phyloP scores from a whole-genome alignment of 345 rosid species.

The Pistacia integerrima region DNA sequence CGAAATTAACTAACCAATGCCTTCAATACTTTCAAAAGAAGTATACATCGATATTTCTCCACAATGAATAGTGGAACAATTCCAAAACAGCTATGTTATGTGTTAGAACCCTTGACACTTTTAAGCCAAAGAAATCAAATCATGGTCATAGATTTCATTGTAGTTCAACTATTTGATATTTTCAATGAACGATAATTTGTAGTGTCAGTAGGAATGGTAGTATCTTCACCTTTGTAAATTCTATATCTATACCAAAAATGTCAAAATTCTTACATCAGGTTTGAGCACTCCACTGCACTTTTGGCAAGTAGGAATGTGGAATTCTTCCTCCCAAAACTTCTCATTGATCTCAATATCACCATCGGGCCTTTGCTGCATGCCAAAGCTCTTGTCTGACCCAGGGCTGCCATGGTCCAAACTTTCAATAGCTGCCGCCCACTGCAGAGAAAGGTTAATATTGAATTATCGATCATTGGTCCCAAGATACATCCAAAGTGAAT shows the following conservation, averaged over 20 bases:
- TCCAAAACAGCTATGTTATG: not conserved
- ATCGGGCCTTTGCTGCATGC: conserved; percentile 97
- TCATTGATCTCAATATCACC: conserved; percentile 96
- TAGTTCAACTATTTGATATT: too few relatives aligned
- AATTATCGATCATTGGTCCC: not conserved
- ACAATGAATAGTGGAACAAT: not conserved
- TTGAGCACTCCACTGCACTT: conserved; percentile 80
- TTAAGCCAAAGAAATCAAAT: not conserved
- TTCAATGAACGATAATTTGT: not conserved
- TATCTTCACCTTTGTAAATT: not conserved
- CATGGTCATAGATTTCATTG: not conserved
- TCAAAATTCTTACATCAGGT: conserved; percentile 68
- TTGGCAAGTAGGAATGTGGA: conserved; percentile 73
- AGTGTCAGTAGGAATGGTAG: not conserved
- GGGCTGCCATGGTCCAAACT: conserved; percentile 70
- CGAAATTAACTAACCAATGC: not conserved
- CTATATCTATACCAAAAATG: not conserved
- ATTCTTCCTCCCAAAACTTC: conserved; percentile 95
- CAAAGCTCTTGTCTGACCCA: conserved; percentile 89
- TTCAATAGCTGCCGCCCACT: conserved; percentile 97
- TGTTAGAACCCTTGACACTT: not conserved
- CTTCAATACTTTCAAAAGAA: conserved; percentile 1
- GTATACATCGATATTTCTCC: not conserved
- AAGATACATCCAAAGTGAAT: not conserved
- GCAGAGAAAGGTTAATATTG: conserved; percentile 20